These are phyloP conservation scores for Capronia epimyces DNA, from an alignment of 2,329 filamentous ascomycete genomes.

Conservation along the genomic window DNA sequence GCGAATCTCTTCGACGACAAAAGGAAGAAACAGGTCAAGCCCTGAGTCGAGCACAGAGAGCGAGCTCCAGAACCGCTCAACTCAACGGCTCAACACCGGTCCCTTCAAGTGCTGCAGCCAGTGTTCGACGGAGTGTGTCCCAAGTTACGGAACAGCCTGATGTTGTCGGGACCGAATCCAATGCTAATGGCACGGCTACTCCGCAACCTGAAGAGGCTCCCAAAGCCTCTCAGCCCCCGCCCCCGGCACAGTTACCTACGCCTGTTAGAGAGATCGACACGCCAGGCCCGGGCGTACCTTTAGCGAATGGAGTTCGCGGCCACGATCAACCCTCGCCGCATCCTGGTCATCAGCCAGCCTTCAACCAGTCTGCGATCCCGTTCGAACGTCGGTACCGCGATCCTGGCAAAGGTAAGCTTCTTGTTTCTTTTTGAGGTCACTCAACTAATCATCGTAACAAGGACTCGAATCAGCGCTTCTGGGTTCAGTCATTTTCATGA, in stretches of 20 bases:
- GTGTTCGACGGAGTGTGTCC: conserved; percentile 25
- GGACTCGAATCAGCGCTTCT: conserved; percentile 58
- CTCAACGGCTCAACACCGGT: conserved; percentile 23
- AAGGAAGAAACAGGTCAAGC: conserved; percentile 46
- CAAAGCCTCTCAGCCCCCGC: conserved; percentile 12
- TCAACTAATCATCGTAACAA: neutral
- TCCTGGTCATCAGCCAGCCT: conserved; percentile 31
- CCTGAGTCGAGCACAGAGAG: conserved; percentile 20
- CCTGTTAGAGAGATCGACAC: conserved; percentile 21
- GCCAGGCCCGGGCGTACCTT: conserved; percentile 4
- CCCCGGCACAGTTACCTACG: conserved; percentile 17
- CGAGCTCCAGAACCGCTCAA: conserved; percentile 14
- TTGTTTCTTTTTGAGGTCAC: neutral
- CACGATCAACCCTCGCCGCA: conserved; percentile 7
- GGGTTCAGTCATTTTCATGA: conserved; percentile 59
- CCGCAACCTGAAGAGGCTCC: conserved; percentile 5
- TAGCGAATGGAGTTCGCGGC: conserved; percentile 18
- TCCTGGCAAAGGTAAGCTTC: conserved; percentile 45
- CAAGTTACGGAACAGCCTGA: conserved; percentile 20
- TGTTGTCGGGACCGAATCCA: conserved; percentile 17
- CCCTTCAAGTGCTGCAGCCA: conserved; percentile 19
- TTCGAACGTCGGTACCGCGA: conserved; percentile 42
- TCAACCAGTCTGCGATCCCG: conserved; percentile 32
- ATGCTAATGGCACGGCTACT: conserved; percentile 18
- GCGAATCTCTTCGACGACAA: conserved; percentile 50